phyloP scores from a whole-genome alignment of 208 protist species.

The Trypanosoma scelopori region DNA sequence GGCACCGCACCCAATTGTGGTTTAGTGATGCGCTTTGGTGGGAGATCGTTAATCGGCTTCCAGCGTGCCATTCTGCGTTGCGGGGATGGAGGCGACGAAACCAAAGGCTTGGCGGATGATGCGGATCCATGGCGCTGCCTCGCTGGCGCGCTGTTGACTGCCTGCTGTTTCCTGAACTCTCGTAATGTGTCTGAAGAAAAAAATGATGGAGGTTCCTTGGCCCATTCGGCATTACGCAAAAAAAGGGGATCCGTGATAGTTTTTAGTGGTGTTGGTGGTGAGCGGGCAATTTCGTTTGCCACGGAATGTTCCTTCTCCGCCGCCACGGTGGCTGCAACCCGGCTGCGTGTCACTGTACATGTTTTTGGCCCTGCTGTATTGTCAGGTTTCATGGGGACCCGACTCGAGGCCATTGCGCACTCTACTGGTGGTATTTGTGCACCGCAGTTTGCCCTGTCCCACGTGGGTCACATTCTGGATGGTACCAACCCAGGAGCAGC shows the following conservation, averaged over 20 bases:
- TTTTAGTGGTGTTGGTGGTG: conserved; percentile 54
- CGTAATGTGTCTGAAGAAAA: conserved; percentile 19
- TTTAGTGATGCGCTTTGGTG: conserved; percentile 1
- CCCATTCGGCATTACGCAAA: conserved; percentile 4
- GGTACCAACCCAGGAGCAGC: not conserved
- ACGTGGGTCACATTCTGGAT: conserved; percentile 19
- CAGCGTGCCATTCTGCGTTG: conserved; percentile 25
- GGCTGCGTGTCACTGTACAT: conserved; percentile 39
- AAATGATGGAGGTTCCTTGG: not conserved
- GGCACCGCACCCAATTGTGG: not conserved
- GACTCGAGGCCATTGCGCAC: conserved; percentile 21
- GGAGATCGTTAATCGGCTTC: conserved; percentile 16
- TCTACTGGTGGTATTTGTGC: conserved; percentile 24
- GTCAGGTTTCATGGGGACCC: not conserved
- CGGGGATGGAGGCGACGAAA: not conserved
- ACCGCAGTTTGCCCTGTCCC: conserved; percentile 13
- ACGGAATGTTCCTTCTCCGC: conserved; percentile 71
- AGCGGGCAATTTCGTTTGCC: conserved; percentile 34
- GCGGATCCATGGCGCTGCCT: conserved; percentile 54
- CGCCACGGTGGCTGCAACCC: conserved; percentile 34
- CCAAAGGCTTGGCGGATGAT: not conserved
- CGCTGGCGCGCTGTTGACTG: conserved; percentile 59
- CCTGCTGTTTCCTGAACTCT: conserved; percentile 48
- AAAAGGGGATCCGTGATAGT: conserved; percentile 35
- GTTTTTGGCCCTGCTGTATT: conserved; percentile 46